These are phyloP conservation scores for Ophiostoma quercus DNA, from an alignment of 2,329 filamentous ascomycete genomes.

Conservation along the genomic window DNA sequence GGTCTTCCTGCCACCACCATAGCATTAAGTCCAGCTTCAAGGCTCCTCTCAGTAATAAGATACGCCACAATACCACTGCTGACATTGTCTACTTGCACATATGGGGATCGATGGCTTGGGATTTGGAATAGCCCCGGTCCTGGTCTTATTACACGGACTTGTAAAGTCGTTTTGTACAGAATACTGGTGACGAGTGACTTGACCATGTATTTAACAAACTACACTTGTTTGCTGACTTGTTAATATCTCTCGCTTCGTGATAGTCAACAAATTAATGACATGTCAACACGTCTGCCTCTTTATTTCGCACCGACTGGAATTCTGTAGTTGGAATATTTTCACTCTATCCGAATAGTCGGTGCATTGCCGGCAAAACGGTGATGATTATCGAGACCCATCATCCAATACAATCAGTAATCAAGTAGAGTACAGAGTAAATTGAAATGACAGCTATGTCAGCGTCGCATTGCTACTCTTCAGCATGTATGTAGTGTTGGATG, in stretches of 20 bases:
- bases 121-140: conserved; percentile 3
- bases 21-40: too few relatives aligned
- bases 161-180: too few relatives aligned
- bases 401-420: too few relatives aligned
- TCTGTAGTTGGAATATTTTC: too few relatives aligned
- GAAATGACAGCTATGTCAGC: neutral
- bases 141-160: neutral
- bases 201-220: neutral
- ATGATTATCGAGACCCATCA: too few relatives aligned
- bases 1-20: neutral
- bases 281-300: neutral
- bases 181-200: neutral
- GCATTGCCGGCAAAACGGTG: too few relatives aligned
- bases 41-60: too few relatives aligned
- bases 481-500: neutral
- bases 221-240: neutral
- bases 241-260: neutral
- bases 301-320: too few relatives aligned
- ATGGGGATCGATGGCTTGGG: neutral
- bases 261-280: neutral
- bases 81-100: neutral
- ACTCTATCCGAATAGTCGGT: too few relatives aligned
- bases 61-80: neutral
- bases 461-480: neutral
- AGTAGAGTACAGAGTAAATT: too few relatives aligned